Evolutionary conservation across 768 basidiomycete genomes (phyloP).

Genomic region (Cystobasidium onofrii): DNA sequence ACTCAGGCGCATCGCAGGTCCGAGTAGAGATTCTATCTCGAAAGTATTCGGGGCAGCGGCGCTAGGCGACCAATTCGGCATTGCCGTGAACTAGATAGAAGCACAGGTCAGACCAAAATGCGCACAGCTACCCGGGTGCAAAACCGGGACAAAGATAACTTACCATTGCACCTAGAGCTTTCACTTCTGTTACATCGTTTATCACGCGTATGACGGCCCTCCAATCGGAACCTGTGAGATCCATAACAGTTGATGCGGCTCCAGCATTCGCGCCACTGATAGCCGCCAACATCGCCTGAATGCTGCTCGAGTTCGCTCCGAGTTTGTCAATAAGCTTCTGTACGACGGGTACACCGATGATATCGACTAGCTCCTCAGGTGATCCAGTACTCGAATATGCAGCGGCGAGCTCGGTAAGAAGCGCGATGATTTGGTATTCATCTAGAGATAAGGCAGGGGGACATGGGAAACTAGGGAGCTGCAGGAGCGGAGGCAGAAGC

Average conservation of each 20-base stretch:
- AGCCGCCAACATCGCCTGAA: conserved; percentile 12
- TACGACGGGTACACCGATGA: conserved; percentile 52
- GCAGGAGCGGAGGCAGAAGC: conserved; percentile 70
- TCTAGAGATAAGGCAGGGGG: conserved; percentile 51
- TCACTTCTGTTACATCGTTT: conserved; percentile 69
- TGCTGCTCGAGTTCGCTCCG: conserved; percentile 41
- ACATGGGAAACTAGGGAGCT: conserved; percentile 51
- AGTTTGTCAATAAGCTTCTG: conserved; percentile 56
- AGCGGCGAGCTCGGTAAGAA: conserved; percentile 71
- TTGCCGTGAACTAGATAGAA: neutral
- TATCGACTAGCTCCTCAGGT: conserved; percentile 56
- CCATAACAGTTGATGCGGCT: conserved; percentile 18
- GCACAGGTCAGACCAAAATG: too few species aligned
- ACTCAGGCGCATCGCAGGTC: conserved; percentile 72
- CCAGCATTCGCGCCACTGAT: conserved; percentile 3
- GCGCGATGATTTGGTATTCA: conserved; percentile 63
- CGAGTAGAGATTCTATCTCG: conserved; percentile 58
- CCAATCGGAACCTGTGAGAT: conserved; percentile 54
- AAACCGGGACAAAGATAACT: too few species aligned
- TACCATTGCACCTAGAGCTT: conserved; percentile 67
- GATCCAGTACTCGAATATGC: conserved; percentile 52
- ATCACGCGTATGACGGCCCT: conserved; percentile 73
- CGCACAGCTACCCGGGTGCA: too few species aligned
- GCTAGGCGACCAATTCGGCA: conserved; percentile 5
- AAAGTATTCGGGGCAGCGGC: conserved; percentile 36